Evolutionary conservation across 2,329 filamentous ascomycete genomes (phyloP), one percentile per base, ranked within the genome.

Genomic region (Mycogone perniciosa): DNA sequence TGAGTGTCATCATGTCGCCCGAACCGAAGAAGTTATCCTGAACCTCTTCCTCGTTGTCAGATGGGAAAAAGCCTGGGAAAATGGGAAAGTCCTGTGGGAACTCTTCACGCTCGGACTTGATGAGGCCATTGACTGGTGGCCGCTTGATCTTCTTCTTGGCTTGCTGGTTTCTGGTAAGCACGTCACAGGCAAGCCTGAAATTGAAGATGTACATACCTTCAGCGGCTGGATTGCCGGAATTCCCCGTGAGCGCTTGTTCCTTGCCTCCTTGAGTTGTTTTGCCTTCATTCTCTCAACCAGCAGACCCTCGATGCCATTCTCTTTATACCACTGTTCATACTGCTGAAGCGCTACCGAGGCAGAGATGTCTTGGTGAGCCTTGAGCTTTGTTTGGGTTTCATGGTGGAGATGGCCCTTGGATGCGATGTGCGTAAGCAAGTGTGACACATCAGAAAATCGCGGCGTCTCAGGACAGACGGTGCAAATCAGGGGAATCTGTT

Each of bases 391-490:
- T 62, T 89, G 89, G 72, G 91, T 95, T 61, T 88, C 84, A 64
- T 89, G 81, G 53, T 89, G 84, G 33, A 96, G 74, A 66, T 97
- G 92, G n/a, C 87, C 86, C 66, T 96, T 96, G 57, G 91, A 96
- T 53, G 87, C 83, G 55, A 96, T 82, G 64, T 97, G 92, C 9
- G 92, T 97, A 63, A 97, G 80, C 35, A 96, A 76, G 67, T 96
- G 92, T 33, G 91, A 96, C 41, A 90, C 76, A 68, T 97, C 92
- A 50, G 89, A 95, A 71, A 96, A 96, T 31, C 71, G 80, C 37
- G 89, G 88, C 54, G 79, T 79, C 58, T 85, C 88, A 34, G 87
- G 85, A 66, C 92, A 97, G 59, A 96, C 85, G 62, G 77, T 84
- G 80, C 92, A 97, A 59, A 82, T 72, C 44, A 96, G 81, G 51